Base-by-base conservation (phyloP, 345 rosid species). In the Eutrema heterophyllum region DNA sequence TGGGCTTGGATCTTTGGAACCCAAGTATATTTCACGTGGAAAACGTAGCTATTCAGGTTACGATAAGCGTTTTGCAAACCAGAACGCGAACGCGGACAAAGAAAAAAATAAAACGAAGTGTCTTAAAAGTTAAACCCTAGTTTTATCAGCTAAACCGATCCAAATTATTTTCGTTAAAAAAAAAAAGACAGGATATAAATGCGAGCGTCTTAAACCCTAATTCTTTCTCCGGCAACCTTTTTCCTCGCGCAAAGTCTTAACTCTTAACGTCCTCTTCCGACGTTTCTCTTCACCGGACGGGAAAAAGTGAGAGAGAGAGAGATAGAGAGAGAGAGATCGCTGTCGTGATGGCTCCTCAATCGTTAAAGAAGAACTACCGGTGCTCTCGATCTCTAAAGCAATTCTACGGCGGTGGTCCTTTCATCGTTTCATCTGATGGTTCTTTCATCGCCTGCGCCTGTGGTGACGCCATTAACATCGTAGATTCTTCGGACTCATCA, bases 371-470 rank as follows among this genome's bases (percentile, higher is more conserved):
- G 79, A 94, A 76, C 81, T 94, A 88, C 80, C 67, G 84, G 11
- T 80, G 96, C 82, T 82, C 81, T 27, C 84, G 86, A 18, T 83
- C 92, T 12, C 77, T 91, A 32, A 89, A 88, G 73, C 97, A 94
- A 71, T 92, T 94, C 79, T 94, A 94, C 78, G 74, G 85, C n/a
- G 98, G 97, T 2, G 99, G 97, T 1, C 96, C 99, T 0, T 83
- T 92, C 72, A 80, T 76, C 6, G 93, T 95, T 35, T 85, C 97
- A 4, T 87, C 96, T 3, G 90, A 88, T 45, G 91, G 89, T 24
- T 88, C 92, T 16, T 92, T 95, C 65, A 79, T 95, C 32, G 92
- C 75, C 7, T 95, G 99, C 68, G 83, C 90, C 3, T 87, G 92
- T 57, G 93, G 89, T 1, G 97, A 90, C 48, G 71, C 86, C 12